A percentile compares a stretch with the other conserved stretches of the same genome.
These are phyloP conservation scores for Solanum clarkiae DNA, from an alignment of 257 asterid genomes.

Conservation along the genomic window DNA sequence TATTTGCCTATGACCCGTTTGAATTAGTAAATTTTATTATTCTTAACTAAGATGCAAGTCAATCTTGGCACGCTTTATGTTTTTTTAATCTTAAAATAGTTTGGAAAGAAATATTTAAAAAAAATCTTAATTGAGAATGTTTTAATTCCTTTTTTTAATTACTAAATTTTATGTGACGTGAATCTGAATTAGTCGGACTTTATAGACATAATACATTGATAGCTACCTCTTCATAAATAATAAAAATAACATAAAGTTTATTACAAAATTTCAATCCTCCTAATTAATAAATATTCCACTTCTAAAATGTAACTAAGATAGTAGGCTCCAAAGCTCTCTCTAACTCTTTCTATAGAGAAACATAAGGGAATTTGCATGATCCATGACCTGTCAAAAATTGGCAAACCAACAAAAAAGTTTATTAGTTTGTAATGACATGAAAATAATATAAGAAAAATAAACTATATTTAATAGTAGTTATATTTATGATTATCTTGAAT, in stretches of 20 bases:
- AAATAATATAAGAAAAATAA: background rate
- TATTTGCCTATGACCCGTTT: too few species aligned
- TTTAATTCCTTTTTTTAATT: too few species aligned
- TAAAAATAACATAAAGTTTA: background rate
- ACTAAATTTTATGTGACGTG: too few species aligned
- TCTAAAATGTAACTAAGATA: background rate
- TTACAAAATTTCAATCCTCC: background rate
- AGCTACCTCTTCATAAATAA: background rate
- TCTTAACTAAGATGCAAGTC: too few species aligned
- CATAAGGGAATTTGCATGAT: conserved; percentile 5
- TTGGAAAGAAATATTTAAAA: too few species aligned
- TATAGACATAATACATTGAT: too few species aligned
- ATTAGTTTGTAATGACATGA: background rate
- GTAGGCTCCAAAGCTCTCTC: background rate
- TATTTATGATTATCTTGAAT: background rate
- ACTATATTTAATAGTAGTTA: too few species aligned
- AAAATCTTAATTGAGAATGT: too few species aligned
- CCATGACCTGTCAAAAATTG: conserved; percentile 6
- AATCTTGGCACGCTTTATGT: too few species aligned
- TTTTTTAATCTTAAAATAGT: too few species aligned
- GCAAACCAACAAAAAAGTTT: background rate
- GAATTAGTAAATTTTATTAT: too few species aligned
- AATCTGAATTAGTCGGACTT: too few species aligned
- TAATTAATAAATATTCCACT: background rate
- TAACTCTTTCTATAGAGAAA: background rate